Conservation (phyloP, 306 rosid species). For the Acacia acuminata region DNA sequence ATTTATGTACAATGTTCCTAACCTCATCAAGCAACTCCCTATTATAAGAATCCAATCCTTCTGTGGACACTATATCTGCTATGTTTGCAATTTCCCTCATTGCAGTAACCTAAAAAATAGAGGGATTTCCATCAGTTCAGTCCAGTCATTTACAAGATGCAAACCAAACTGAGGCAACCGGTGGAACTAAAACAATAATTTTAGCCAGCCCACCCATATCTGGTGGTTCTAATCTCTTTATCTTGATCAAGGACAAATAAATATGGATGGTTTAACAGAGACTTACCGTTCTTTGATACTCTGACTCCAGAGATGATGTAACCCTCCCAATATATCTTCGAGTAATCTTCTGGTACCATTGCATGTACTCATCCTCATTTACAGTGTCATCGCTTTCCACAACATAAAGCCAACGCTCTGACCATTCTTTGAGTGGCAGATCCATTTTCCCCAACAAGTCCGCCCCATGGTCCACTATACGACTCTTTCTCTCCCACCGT, state of each 20-base stretch:
- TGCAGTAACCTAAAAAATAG: conserved; percentile 40
- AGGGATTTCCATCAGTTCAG: neutral
- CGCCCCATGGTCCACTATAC: conserved; percentile 43
- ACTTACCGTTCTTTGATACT: conserved; percentile 60
- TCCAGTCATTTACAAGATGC: neutral
- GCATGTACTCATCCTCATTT: conserved; percentile 46
- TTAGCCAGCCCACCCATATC: neutral
- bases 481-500: conserved; percentile 61
- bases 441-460: conserved; percentile 48
- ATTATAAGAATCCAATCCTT: conserved; percentile 53
- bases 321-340: conserved; percentile 60
- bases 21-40: conserved; percentile 47
- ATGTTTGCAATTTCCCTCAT: conserved; percentile 58
- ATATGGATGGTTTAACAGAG: neutral
- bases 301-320: conserved; percentile 57
- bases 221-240: neutral
- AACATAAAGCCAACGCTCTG: conserved; percentile 36
- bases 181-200: neutral
- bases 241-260: neutral
- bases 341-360: conserved; percentile 57
- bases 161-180: neutral
- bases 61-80: conserved; percentile 47
- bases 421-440: conserved; percentile 49
- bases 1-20: conserved; percentile 47
- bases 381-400: conserved; percentile 32